Evolutionary conservation across 2,329 filamentous ascomycete species (phyloP).

Genomic region (Arthrobotrys megalospora): DNA sequence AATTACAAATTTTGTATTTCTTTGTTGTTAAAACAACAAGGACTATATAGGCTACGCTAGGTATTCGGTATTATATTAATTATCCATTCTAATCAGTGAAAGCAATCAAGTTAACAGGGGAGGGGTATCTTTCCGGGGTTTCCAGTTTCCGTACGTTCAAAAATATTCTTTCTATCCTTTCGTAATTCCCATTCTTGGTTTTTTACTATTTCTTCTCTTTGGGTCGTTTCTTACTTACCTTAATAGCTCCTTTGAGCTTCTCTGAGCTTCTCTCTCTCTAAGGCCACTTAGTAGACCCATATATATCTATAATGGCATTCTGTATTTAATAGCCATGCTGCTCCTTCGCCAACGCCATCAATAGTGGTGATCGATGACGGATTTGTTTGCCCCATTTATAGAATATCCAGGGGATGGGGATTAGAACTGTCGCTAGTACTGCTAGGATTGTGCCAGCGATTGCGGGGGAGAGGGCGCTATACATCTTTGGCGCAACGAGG

Average conservation of each 20-base stretch:
- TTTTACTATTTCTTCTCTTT: slow-evolving; percentile 6
- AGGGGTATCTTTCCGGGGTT: no score
- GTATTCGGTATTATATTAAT: no score
- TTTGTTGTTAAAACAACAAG: no score
- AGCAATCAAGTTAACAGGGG: no score
- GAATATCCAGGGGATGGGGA: slow-evolving; percentile 86
- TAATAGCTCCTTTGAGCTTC: neutral
- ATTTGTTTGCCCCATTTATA: slow-evolving; percentile 76
- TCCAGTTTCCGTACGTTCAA: no score
- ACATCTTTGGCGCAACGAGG: slow-evolving; percentile 81
- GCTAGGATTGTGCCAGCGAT: slow-evolving; percentile 70
- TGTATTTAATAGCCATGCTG: slow-evolving; percentile 51
- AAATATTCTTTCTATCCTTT: no score
- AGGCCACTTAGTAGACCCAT: neutral
- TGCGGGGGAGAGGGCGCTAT: slow-evolving; percentile 75
- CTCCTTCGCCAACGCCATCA: slow-evolving; percentile 67
- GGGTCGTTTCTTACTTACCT: slow-evolving; percentile 22
- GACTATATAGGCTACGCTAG: no score
- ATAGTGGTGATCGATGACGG: slow-evolving; percentile 71
- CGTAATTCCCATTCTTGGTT: neutral
- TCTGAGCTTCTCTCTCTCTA: slow-evolving; percentile 18
- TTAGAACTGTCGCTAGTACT: slow-evolving; percentile 79
- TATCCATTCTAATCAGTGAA: no score
- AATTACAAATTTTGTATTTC: no score
- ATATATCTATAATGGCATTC: neutral